Evolutionary conservation across 352 stramenopile genomes (phyloP).

Genomic region (Phytophthora pisi): DNA sequence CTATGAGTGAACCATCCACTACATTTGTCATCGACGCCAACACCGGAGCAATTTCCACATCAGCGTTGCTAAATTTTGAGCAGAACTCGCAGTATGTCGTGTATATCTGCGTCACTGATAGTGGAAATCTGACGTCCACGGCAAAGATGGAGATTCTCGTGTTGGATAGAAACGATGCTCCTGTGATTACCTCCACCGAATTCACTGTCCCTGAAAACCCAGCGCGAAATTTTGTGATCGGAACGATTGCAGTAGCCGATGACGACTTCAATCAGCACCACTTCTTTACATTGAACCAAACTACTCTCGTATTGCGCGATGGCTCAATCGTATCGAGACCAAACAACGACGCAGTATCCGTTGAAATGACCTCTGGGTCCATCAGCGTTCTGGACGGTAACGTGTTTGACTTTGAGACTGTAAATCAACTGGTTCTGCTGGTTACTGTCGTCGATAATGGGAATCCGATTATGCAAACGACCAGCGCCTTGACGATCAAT

Average conservation of each 20-base stretch:
- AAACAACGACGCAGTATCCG: conserved; percentile 18
- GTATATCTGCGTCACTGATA: conserved; percentile 14
- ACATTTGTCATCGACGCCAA: conserved; percentile 25
- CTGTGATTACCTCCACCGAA: conserved; percentile 10
- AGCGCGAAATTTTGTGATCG: conserved; percentile 2
- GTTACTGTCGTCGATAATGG: conserved; percentile 28
- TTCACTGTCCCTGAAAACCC: conserved; percentile 25
- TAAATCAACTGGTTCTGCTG: conserved; percentile 10
- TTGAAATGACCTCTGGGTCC: conserved; percentile 6
- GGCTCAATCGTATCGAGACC: conserved; percentile 7
- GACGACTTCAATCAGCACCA: conserved; percentile 29
- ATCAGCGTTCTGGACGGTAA: conserved; percentile 14
- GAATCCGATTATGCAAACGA: conserved; percentile 19
- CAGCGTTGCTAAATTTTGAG: conserved; percentile 29
- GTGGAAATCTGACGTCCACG: conserved; percentile 12
- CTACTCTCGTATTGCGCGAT: conserved; percentile 17
- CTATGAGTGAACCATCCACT: conserved; percentile 10
- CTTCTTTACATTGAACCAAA: conserved; percentile 22
- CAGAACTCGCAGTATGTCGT: conserved; percentile 15
- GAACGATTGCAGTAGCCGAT: conserved; percentile 13
- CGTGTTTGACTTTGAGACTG: conserved; percentile 26
- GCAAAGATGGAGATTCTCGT: conserved; percentile 19
- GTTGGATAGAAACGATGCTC: conserved; percentile 35
- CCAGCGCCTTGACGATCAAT: conserved; percentile 10
- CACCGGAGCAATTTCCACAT: conserved; percentile 10